Conservation (phyloP, 257 asterid genomes). For the Plectranthus barbatus region DNA sequence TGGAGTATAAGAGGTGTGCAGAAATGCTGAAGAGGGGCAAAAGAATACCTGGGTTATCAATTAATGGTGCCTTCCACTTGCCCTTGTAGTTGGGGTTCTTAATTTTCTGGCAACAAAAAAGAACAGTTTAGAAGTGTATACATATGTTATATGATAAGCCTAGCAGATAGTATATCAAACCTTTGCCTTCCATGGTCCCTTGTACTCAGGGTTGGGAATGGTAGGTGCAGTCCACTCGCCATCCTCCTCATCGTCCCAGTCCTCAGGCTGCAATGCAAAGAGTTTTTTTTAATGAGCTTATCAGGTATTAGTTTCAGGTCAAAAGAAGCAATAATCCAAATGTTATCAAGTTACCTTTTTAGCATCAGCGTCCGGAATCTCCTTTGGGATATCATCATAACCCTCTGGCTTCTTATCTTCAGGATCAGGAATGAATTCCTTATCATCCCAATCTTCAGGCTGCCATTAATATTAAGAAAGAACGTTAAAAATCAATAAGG, state of each 20-base stretch:
- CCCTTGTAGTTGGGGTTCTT: slow-evolving; percentile 93
- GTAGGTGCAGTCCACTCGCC: slow-evolving; percentile 97
- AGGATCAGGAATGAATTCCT: slow-evolving; percentile 85
- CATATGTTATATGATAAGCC: not conserved
- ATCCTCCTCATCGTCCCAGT: slow-evolving; percentile 98
- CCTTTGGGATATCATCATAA: slow-evolving; percentile 89
- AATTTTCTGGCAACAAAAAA: slow-evolving; percentile 47
- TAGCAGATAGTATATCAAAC: slow-evolving; percentile 27
- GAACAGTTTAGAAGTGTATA: not conserved
- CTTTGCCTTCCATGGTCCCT: slow-evolving; percentile 89
- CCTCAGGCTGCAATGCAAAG: slow-evolving; percentile 71
- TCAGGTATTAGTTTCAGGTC: not conserved
- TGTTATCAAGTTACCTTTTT: slow-evolving; percentile 49
- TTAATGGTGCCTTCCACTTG: slow-evolving; percentile 89
- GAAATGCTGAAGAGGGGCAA: not conserved
- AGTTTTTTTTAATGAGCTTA: not conserved
- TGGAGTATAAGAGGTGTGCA: not conserved
- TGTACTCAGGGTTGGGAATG: slow-evolving; percentile 86
- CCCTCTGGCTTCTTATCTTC: slow-evolving; percentile 99
- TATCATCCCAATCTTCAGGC: slow-evolving; percentile 99
- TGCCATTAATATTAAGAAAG: slow-evolving; percentile 22
- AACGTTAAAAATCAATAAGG: not conserved
- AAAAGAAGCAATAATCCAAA: not conserved
- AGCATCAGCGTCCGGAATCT: slow-evolving; percentile 84
- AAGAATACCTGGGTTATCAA: slow-evolving; percentile 73